Evolutionary conservation across 2,329 filamentous ascomycete species (phyloP).

Genomic region (Ustilaginoidea virens): DNA sequence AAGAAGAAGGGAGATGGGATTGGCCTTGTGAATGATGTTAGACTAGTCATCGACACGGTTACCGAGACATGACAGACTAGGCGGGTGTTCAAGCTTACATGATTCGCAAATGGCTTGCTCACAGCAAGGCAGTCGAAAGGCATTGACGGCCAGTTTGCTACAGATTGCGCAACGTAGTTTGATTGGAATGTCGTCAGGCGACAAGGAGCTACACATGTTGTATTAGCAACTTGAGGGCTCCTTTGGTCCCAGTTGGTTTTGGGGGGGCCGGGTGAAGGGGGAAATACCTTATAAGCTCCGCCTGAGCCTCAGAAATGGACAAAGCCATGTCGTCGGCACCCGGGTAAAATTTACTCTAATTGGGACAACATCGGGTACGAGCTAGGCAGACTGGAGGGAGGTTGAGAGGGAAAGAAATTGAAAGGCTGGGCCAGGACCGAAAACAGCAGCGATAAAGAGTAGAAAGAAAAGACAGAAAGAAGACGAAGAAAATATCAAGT

Average conservation of each 20-base stretch:
- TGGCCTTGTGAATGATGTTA: constrained; percentile 44
- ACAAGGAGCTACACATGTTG: constrained; percentile 44
- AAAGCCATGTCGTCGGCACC: constrained; percentile 17
- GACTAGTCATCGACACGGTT: too few species aligned
- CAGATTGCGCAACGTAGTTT: constrained; percentile 92
- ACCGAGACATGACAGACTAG: too few species aligned
- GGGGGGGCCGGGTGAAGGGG: background rate
- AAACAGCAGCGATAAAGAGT: constrained; percentile 3
- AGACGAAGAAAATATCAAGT: constrained; percentile 5
- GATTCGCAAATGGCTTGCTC: constrained; percentile 86
- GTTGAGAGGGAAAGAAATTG: background rate
- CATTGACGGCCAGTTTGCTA: constrained; percentile 78
- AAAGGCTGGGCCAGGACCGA: constrained; percentile 1
- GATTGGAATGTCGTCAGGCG: constrained; percentile 78
- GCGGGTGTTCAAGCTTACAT: too few species aligned
- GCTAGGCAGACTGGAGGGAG: background rate
- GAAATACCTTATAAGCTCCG: constrained; percentile 41
- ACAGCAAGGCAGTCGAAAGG: constrained; percentile 84
- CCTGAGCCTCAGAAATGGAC: constrained; percentile 32
- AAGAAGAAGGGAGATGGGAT: constrained; percentile 57
- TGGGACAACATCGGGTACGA: constrained; percentile 5
- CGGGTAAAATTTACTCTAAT: constrained; percentile 5
- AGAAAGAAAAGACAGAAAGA: background rate
- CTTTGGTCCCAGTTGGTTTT: background rate
- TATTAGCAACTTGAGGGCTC: constrained; percentile 6